Evolutionary conservation across 2,329 filamentous ascomycete species (phyloP), one percentile per base, ranked within the genome.

Genomic region (Cercospora zeina): DNA sequence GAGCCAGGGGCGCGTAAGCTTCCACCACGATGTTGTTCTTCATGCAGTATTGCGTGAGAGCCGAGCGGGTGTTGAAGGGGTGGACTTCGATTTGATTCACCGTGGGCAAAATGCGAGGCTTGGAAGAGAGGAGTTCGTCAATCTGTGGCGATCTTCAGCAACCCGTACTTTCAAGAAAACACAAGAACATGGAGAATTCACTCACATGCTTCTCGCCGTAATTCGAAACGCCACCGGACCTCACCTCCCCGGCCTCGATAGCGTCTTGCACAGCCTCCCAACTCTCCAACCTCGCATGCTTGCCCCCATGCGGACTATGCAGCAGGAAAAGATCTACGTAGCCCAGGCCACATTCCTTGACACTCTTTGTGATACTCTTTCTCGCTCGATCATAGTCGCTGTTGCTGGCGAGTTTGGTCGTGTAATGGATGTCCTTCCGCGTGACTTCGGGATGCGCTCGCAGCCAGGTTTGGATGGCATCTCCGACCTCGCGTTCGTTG

Each of bases 51-150:
- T 82, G 80, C 0, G 85, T 83, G 65, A 95, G 91, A 37, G 82
- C 80, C 0, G 79, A 81, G 57, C 88, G 85, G 1, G 89, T 91
- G 73, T 93, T 91, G 82, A 93, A 95, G 0, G 89, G 90, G 65
- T 93, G 89, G 1, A 93, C 83, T 74, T 93, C 89, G 69, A 93
- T 88, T 77, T 95, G 90, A 70, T 93, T 93, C 55, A 93, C 85
- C 1, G 86, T 84, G 0, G 90, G 90, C 9, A 79, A 74, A 50
- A 89, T 82, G 0, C 81, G 80, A 0, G 88, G 87, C 10, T 84
- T 84, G 0, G 82, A 82, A 1, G 81, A 80, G 70, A 91, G 82
- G 54, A 92, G 78, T 72, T 92, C 89, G 65, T 89, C 82, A 55
- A 92, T 81, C 83, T 88, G 65, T 19, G 16, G 16, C 27, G 4